Percentiles rank a stretch among this genome's conserved stretches.
Evolutionary conservation across 345 rosid species (phyloP).

Genomic region (Cardamine resedifolia): DNA sequence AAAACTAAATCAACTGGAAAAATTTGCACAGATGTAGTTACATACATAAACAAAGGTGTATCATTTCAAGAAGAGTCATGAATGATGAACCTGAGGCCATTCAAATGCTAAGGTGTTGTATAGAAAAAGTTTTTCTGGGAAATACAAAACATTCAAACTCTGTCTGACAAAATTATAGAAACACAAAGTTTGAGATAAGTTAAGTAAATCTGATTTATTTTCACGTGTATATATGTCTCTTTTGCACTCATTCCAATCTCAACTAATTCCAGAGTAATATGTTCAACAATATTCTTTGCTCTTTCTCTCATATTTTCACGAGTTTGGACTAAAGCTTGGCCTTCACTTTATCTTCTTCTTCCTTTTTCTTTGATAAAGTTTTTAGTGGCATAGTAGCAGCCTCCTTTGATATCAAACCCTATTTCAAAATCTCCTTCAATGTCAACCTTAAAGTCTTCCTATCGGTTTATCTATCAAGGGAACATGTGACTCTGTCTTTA

Average conservation of each 20-base stretch:
- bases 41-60: neutral
- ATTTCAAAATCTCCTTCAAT: too few relatives aligned
- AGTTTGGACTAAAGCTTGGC: too few relatives aligned
- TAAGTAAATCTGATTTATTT: neutral
- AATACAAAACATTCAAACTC: neutral
- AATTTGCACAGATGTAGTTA: neutral
- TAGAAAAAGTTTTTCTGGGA: too few relatives aligned
- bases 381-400: too few relatives aligned
- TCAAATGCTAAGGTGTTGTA: slow-evolving; percentile 1
- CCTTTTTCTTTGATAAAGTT: neutral
- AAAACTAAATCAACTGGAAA: neutral
- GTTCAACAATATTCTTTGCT: neutral
- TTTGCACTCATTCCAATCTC: neutral
- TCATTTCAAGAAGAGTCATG: neutral
- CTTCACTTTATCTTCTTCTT: too few relatives aligned
- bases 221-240: neutral
- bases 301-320: too few relatives aligned
- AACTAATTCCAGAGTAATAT: neutral
- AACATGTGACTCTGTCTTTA: too few relatives aligned
- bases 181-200: neutral
- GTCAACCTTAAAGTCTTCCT: too few relatives aligned
- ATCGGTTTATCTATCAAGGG: too few relatives aligned
- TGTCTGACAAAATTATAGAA: neutral
- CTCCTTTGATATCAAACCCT: too few relatives aligned
- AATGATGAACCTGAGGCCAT: neutral